These are phyloP conservation scores for Mycena rosella DNA, from an alignment of 768 basidiomycete species.

Conservation along the genomic window DNA sequence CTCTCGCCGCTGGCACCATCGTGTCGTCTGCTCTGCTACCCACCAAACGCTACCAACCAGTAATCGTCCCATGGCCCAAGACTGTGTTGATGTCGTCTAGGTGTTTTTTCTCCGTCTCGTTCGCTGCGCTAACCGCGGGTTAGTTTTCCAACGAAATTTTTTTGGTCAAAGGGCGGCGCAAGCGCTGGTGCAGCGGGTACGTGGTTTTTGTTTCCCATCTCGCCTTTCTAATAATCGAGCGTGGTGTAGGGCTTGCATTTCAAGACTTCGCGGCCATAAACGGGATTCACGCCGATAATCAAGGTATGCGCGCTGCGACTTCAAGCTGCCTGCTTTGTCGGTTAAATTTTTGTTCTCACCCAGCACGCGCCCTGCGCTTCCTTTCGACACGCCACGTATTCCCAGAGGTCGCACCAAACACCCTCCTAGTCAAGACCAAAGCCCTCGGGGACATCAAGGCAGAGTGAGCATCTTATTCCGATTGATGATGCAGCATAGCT, in stretches of 20 bases:
- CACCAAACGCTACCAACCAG: too few species aligned
- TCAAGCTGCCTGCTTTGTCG: too few species aligned
- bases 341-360: background rate
- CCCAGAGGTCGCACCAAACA: constrained; percentile 49
- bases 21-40: too few species aligned
- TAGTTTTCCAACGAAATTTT: too few species aligned
- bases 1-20: too few species aligned
- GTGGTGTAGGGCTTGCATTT: constrained; percentile 48
- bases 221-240: background rate
- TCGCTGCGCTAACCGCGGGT: too few species aligned
- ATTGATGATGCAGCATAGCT: background rate
- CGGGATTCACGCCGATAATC: constrained; percentile 47
- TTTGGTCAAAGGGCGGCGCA: too few species aligned
- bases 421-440: constrained; percentile 47
- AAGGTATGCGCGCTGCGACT: constrained; percentile 41
- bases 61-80: too few species aligned
- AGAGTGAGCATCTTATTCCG: constrained; percentile 43
- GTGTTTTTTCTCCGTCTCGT: too few species aligned
- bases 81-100: too few species aligned
- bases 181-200: too few species aligned
- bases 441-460: constrained; percentile 44
- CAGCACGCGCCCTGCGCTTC: constrained; percentile 51
- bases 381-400: constrained; percentile 54
- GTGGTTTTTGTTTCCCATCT: background rate
- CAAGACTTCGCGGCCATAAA: constrained; percentile 49